Conservation (phyloP, 2,329 filamentous ascomycete genomes). For the Grosmannia huntii region DNA sequence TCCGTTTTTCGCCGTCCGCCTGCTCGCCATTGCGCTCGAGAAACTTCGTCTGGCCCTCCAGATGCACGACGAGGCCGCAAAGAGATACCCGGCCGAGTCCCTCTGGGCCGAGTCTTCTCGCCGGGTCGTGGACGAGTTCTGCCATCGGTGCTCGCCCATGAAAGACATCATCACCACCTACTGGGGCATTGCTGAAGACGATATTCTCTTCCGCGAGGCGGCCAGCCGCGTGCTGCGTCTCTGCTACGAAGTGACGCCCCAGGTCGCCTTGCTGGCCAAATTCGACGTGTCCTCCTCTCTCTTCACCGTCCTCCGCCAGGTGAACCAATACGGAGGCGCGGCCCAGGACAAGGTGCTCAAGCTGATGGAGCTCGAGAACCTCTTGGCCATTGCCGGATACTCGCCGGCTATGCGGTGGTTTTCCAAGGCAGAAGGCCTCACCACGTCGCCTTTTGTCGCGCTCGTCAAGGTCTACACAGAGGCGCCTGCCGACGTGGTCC, state of each 20-base stretch:
- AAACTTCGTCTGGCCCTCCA: slow-evolving; percentile 58
- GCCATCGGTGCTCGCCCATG: slow-evolving; percentile 64
- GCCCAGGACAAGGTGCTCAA: slow-evolving; percentile 41
- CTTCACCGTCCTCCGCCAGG: slow-evolving; percentile 49
- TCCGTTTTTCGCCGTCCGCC: slow-evolving; percentile 69
- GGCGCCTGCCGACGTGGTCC: slow-evolving; percentile 32
- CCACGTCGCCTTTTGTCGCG: slow-evolving; percentile 57
- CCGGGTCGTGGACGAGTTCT: slow-evolving; percentile 61
- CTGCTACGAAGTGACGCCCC: slow-evolving; percentile 77
- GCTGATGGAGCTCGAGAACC: slow-evolving; percentile 65
- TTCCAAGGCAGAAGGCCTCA: slow-evolving; percentile 53
- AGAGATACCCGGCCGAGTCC: background rate
- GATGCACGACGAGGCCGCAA: slow-evolving; percentile 38
- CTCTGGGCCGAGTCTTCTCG: slow-evolving; percentile 60
- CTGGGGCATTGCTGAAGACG: slow-evolving; percentile 41
- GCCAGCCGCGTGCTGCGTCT: slow-evolving; percentile 64
- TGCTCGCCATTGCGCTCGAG: slow-evolving; percentile 65
- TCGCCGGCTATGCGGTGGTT: slow-evolving; percentile 89
- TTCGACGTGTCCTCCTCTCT: slow-evolving; percentile 78
- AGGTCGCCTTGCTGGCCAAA: slow-evolving; percentile 66
- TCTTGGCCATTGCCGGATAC: slow-evolving; percentile 66
- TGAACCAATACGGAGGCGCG: slow-evolving; percentile 29
- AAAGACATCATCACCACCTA: slow-evolving; percentile 70
- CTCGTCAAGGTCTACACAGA: slow-evolving; percentile 48
- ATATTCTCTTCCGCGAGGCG: slow-evolving; percentile 62